A percentile compares a stretch with the other conserved stretches of the same genome.
Conservation (phyloP, 2,329 filamentous ascomycete species). For the Colletotrichum navitas region DNA sequence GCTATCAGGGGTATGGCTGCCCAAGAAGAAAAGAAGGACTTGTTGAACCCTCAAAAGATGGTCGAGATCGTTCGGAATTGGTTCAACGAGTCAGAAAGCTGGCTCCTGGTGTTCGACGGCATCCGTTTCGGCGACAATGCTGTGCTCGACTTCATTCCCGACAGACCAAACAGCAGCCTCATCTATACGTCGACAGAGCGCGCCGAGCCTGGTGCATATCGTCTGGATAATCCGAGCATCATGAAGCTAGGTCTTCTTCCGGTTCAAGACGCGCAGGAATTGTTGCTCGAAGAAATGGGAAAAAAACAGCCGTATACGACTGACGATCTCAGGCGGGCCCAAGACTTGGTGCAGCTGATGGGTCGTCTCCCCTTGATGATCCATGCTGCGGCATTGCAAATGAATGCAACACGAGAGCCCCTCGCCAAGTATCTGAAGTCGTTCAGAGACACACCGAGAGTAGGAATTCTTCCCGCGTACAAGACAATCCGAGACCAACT, state of each 20-base stretch:
- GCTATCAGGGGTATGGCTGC: conserved; percentile 60
- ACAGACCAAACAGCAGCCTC: conserved; percentile 71
- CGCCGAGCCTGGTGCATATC: conserved; percentile 66
- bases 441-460: conserved; percentile 67
- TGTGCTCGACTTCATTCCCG: conserved; percentile 73
- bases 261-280: conserved; percentile 67
- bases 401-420: conserved; percentile 72
- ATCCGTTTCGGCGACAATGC: conserved; percentile 71
- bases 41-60: conserved; percentile 59
- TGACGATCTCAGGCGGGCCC: conserved; percentile 68
- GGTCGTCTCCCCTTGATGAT: conserved; percentile 76
- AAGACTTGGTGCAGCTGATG: conserved; percentile 73
- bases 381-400: conserved; percentile 72
- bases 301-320: conserved; percentile 66
- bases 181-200: conserved; percentile 77
- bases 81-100: conserved; percentile 72
- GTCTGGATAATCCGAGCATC: conserved; percentile 69
- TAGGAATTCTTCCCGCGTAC: conserved; percentile 63
- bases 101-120: conserved; percentile 77
- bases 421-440: conserved; percentile 71
- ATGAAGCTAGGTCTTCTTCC: conserved; percentile 68
- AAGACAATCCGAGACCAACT: conserved; percentile 63
- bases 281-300: conserved; percentile 73
- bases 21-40: conserved; percentile 51
- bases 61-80: conserved; percentile 70